These are phyloP conservation scores for Diaporthe sp. DNA, from an alignment of 2,329 filamentous ascomycete genomes.

Conservation along the genomic window DNA sequence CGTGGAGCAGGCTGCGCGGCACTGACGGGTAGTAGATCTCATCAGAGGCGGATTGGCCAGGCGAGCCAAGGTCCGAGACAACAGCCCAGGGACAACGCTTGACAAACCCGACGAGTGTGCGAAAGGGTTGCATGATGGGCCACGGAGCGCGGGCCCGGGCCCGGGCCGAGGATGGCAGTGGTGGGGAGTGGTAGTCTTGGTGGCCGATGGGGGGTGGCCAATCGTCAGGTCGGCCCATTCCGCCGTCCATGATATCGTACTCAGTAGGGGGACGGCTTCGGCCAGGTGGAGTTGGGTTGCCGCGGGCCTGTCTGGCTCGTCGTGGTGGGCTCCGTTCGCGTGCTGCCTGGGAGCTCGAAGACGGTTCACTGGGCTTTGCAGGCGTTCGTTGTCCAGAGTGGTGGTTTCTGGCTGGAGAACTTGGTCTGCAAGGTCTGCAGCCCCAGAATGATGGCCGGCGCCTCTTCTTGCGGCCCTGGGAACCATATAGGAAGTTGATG, in stretches of 20 bases:
- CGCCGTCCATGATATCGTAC: not conserved
- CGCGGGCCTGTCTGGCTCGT: not conserved
- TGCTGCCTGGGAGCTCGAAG: not conserved
- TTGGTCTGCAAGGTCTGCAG: constrained; percentile 2
- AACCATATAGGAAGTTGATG: constrained; percentile 22
- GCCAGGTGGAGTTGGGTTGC: not conserved
- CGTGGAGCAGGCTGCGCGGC: constrained; percentile 37
- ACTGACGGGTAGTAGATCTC: constrained; percentile 30
- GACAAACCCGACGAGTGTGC: constrained; percentile 25
- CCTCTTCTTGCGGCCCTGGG: constrained; percentile 12
- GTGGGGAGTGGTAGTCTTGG: not conserved
- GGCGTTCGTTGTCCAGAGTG: not conserved
- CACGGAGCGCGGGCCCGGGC: no score
- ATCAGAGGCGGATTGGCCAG: not conserved
- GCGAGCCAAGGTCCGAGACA: not conserved
- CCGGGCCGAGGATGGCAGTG: not conserved
- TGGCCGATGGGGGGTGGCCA: not conserved
- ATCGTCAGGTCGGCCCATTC: not conserved
- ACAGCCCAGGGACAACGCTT: constrained; percentile 38
- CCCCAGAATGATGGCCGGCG: constrained; percentile 31
- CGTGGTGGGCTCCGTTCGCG: not conserved
- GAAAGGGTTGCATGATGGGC: constrained; percentile 32
- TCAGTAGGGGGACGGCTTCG: not conserved
- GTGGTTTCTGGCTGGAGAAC: not conserved
- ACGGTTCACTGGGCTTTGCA: not conserved